Evolutionary conservation across 352 stramenopile genomes (phyloP), one percentile per base, ranked within the genome.

Genomic region (Phytophthora megakarya): DNA sequence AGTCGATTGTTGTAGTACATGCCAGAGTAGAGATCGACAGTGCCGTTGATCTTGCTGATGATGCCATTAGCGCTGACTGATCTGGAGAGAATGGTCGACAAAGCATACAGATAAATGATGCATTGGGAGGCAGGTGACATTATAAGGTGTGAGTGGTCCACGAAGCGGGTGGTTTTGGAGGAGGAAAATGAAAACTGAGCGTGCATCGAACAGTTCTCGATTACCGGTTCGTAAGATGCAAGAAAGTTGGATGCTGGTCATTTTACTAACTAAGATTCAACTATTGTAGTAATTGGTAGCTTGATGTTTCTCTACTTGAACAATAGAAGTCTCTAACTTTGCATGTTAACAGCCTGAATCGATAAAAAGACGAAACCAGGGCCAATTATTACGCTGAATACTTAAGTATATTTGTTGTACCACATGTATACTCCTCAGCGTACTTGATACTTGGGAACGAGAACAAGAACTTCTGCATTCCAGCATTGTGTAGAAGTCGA

Each of bases 141-240:
- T 30, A 26, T 37, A 1, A 25, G 15, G 13, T 12, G 16, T 15
- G 49, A 35, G 32, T 43, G 40, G n/a, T 19, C 44, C 44, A 8
- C 37, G 10, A 23, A 21, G 21, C 33, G 23, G 5, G 25, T 62
- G 32, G 21, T 40, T 38, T n/a, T 40, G 47, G 18, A 15, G 5
- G 21, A 64, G 33, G n/a, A 64, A 58, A 64, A 28, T 52, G 21
- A 56, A 44, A 44, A 64, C 13, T 63, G 52, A 57, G 32, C 39
- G 33, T 3, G 13, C 4, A 11, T 26, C 9, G 33, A 50, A 48
- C 3, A 1, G 16, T 58, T 8, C 23, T 39, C 18, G n/a, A 7
- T 11, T 25, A 6, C 12, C 5, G 26, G 8, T 21, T 38, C 26
- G 39, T 42, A 50, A 42, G 38, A 50, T n/a, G 26, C 39, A 49